A percentile compares a stretch with the other conserved stretches of the same genome.
Evolutionary conservation across 2,329 filamentous ascomycete genomes (phyloP).

Genomic region (Blumeriella jaapii): DNA sequence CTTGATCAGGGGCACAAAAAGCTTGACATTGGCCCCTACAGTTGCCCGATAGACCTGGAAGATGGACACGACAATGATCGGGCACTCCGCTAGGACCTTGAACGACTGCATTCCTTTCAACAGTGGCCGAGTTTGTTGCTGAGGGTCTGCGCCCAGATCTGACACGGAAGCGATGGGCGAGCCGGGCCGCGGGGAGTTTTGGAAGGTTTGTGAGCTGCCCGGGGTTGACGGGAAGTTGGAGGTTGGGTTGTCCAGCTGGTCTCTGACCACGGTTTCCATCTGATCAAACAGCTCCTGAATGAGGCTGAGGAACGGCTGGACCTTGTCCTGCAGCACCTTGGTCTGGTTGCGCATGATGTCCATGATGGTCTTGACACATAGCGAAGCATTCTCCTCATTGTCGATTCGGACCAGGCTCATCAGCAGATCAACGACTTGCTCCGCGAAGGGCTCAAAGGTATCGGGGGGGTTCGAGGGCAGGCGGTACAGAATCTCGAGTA

Average conservation of each 20-base stretch:
- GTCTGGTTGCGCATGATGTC: constrained; percentile 90
- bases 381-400: constrained; percentile 97
- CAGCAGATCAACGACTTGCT: constrained; percentile 79
- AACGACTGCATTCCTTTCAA: constrained; percentile 97
- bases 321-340: constrained; percentile 67
- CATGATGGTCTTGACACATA: constrained; percentile 97
- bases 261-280: constrained; percentile 88
- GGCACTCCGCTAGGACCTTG: constrained; percentile 94
- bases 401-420: constrained; percentile 82
- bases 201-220: constrained; percentile 57
- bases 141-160: constrained; percentile 70
- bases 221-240: constrained; percentile 55
- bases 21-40: constrained; percentile 74
- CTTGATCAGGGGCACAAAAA: constrained; percentile 91
- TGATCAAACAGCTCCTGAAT: constrained; percentile 94
- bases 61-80: constrained; percentile 96
- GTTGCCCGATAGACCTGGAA: constrained; percentile 83
- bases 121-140: constrained; percentile 69
- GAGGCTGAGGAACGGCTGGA: constrained; percentile 79
- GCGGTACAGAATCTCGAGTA: constrained; percentile 89
- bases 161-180: constrained; percentile 76
- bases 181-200: constrained; percentile 70
- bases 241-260: constrained; percentile 77
- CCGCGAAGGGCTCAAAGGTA: constrained; percentile 76
- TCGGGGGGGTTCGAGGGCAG: constrained; percentile 65